These are phyloP conservation scores for Penicillium palitans DNA, from an alignment of 2,329 filamentous ascomycete species.

Conservation along the genomic window DNA sequence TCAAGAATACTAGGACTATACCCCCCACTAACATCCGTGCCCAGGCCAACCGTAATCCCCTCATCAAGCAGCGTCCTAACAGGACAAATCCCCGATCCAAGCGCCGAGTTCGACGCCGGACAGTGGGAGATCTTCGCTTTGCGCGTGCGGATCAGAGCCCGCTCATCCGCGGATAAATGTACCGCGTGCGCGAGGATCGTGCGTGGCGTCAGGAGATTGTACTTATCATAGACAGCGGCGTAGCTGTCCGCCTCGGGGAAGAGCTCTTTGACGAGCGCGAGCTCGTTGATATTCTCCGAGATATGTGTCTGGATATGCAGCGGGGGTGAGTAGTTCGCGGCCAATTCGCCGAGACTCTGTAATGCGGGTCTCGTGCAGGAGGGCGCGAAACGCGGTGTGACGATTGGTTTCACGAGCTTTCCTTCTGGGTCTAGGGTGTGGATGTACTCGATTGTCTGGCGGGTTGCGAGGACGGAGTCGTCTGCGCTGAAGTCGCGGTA, in stretches of 20 bases:
- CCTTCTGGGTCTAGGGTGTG: conserved; percentile 62
- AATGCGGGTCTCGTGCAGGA: conserved; percentile 59
- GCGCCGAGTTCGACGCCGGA: conserved; percentile 73
- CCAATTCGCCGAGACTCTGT: conserved; percentile 62
- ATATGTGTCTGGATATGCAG: conserved; percentile 78
- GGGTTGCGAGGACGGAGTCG: conserved; percentile 57
- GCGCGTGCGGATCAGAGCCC: conserved; percentile 60
- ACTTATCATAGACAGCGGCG: conserved; percentile 73
- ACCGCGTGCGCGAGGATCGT: conserved; percentile 87
- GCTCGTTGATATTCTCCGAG: conserved; percentile 75
- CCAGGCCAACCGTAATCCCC: conserved; percentile 78
- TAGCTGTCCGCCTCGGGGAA: conserved; percentile 69
- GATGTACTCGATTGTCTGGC: conserved; percentile 65
- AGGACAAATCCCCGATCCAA: conserved; percentile 75
- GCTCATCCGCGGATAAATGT: conserved; percentile 70
- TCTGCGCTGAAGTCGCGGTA: conserved; percentile 73
- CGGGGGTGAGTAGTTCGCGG: conserved; percentile 62
- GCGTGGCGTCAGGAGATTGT: conserved; percentile 66
- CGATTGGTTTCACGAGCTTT: conserved; percentile 69
- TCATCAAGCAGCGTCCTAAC: conserved; percentile 72
- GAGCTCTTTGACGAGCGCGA: conserved; percentile 66
- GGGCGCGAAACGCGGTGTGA: conserved; percentile 69
- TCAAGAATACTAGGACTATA: conserved; percentile 81
- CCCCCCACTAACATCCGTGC: conserved; percentile 88
- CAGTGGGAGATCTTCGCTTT: conserved; percentile 77